A percentile compares a stretch with the other conserved stretches of the same genome.
Conservation (phyloP, 768 basidiomycete species). For the Hortiboletus campestris region DNA sequence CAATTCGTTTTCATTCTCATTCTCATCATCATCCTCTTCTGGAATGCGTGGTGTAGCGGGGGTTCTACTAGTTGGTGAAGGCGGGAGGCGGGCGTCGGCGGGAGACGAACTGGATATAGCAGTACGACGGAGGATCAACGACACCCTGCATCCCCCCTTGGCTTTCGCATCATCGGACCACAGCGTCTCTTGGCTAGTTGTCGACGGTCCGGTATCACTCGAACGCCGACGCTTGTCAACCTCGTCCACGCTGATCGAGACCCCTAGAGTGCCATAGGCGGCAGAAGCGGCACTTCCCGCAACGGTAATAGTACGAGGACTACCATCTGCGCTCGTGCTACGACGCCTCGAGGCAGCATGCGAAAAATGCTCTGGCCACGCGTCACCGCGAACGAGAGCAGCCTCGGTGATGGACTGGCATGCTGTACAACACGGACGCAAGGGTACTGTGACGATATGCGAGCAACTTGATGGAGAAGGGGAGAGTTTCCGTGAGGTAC, state of each 20-base stretch:
- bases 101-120: neutral
- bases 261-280: conserved; percentile 16
- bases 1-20: conserved; percentile 52
- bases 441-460: conserved; percentile 53
- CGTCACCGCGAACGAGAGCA: conserved; percentile 49
- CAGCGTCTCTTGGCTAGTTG: neutral
- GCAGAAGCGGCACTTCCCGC: conserved; percentile 33
- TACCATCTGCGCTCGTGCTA: conserved; percentile 38
- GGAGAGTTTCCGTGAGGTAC: conserved; percentile 20
- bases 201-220: conserved; percentile 29
- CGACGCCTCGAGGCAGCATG: conserved; percentile 60
- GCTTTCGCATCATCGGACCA: neutral
- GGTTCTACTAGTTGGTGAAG: conserved; percentile 12
- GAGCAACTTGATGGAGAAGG: conserved; percentile 36
- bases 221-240: conserved; percentile 57
- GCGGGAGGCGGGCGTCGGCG: neutral
- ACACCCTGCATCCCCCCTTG: neutral
- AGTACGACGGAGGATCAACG: neutral
- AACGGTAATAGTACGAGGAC: conserved; percentile 30
- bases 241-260: conserved; percentile 59
- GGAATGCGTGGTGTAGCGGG: conserved; percentile 28
- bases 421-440: conserved; percentile 68
- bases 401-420: conserved; percentile 62
- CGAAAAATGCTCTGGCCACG: conserved; percentile 64
- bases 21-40: conserved; percentile 40